These are phyloP conservation scores for Penicillium malachiteum DNA, from an alignment of 495 filamentous ascomycete species.

Conservation along the genomic window DNA sequence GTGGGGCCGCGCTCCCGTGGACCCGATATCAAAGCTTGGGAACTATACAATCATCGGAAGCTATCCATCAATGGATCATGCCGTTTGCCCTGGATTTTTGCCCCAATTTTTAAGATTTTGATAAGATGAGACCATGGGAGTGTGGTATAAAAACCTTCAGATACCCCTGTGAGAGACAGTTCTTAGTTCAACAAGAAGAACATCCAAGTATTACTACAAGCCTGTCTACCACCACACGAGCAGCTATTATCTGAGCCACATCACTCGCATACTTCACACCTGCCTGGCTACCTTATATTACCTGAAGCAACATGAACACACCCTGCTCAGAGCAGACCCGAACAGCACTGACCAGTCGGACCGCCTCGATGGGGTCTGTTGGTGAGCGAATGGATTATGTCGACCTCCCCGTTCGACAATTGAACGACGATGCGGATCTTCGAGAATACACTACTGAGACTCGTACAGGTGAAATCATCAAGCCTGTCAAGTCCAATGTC, in stretches of 20 bases:
- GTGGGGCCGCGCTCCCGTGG: too few species aligned
- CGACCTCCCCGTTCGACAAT: conserved; percentile 62
- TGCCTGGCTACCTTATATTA: conserved; percentile 1
- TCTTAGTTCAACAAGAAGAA: too few species aligned
- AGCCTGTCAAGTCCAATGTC: conserved; percentile 48
- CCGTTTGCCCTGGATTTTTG: too few species aligned
- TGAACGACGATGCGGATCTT: conserved; percentile 58
- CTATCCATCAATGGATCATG: too few species aligned
- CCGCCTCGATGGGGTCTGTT: conserved; percentile 24
- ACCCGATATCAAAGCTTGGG: too few species aligned
- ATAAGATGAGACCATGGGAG: too few species aligned
- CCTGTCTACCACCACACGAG: too few species aligned
- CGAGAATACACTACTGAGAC: conserved; percentile 66
- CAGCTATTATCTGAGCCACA: not conserved
- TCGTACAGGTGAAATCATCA: conserved; percentile 56
- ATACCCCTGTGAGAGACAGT: too few species aligned
- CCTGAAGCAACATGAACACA: conserved; percentile 7
- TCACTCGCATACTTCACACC: not conserved
- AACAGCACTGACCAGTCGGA: conserved; percentile 18
- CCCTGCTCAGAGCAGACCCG: not conserved
- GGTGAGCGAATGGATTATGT: conserved; percentile 26
- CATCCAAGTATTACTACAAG: too few species aligned
- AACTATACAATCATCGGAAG: too few species aligned
- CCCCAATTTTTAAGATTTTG: too few species aligned
- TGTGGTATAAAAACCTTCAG: too few species aligned